Conservation (phyloP, 768 basidiomycete species). For the Kwoniella newhampshirensis region DNA sequence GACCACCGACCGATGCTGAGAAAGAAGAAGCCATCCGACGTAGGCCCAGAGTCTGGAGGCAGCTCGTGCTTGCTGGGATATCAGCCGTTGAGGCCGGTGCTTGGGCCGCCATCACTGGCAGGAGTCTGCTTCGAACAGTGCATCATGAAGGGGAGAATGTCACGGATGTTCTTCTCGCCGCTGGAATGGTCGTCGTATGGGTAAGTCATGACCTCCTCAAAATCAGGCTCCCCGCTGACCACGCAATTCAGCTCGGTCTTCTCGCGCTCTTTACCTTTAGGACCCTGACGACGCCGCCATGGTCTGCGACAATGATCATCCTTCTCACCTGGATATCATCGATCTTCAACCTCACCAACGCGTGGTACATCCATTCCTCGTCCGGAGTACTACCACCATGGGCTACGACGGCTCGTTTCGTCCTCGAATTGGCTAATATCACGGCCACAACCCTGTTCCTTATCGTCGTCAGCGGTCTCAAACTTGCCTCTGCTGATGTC, state of each 20-base stretch:
- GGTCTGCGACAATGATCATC: slow-evolving; percentile 29
- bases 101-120: slow-evolving; percentile 39
- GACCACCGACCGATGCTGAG: slow-evolving; percentile 17
- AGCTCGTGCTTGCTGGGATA: slow-evolving; percentile 31
- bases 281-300: slow-evolving; percentile 41
- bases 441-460: slow-evolving; percentile 21
- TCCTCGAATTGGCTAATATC: slow-evolving; percentile 27
- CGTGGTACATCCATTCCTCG: slow-evolving; percentile 24
- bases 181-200: slow-evolving; percentile 44
- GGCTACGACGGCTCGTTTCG: slow-evolving; percentile 26
- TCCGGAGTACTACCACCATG: slow-evolving; percentile 25
- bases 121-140: slow-evolving; percentile 12
- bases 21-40: slow-evolving; percentile 12
- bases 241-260: slow-evolving; percentile 26
- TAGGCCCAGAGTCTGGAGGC: slow-evolving; percentile 31
- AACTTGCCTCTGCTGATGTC: slow-evolving; percentile 32
- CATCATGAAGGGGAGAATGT: slow-evolving; percentile 11
- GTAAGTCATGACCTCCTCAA: slow-evolving; percentile 26
- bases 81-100: slow-evolving; percentile 21
- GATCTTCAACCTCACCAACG: slow-evolving; percentile 26
- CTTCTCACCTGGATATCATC: slow-evolving; percentile 28
- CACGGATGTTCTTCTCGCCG: slow-evolving; percentile 27
- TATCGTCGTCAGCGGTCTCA: slow-evolving; percentile 28
- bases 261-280: slow-evolving; percentile 19
- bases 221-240: background rate